phyloP scores from a whole-genome alignment of 306 rosid genomes.

The Rosa rugosa region DNA sequence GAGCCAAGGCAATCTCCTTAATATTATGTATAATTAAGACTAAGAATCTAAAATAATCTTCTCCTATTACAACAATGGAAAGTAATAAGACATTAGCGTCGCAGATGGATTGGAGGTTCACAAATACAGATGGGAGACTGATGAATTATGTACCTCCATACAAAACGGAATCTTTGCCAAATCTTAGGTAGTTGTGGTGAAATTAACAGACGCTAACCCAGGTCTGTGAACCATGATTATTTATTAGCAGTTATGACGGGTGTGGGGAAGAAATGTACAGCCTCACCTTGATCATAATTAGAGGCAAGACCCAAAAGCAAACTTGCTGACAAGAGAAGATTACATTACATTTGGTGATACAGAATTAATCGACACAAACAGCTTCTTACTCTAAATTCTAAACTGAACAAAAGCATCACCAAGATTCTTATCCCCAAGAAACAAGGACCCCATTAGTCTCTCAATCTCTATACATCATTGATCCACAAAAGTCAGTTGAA shows the following conservation, averaged over 20 bases:
- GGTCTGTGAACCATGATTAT: neutral
- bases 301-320: neutral
- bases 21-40: too few relatives aligned
- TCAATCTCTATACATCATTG: conserved; percentile 42
- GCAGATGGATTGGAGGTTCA: too few relatives aligned
- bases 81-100: too few relatives aligned
- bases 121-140: neutral
- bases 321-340: conserved; percentile 2
- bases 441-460: conserved; percentile 18
- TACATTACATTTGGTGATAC: conserved; percentile 15
- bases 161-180: neutral
- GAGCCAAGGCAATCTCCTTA: too few relatives aligned
- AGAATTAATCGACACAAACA: conserved; percentile 5
- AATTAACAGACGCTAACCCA: neutral
- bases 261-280: neutral
- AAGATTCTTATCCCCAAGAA: conserved; percentile 20
- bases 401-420: conserved; percentile 14
- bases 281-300: neutral
- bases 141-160: neutral
- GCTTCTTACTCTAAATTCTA: conserved; percentile 3
- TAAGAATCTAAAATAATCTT: too few relatives aligned
- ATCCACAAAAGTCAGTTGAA: conserved; percentile 17
- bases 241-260: neutral
- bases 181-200: neutral
- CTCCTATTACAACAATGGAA: too few relatives aligned